Percentiles rank a stretch among this genome's conserved stretches.
phyloP scores from a whole-genome alignment of 768 basidiomycete genomes.

The Sistotremastrum suecicum region DNA sequence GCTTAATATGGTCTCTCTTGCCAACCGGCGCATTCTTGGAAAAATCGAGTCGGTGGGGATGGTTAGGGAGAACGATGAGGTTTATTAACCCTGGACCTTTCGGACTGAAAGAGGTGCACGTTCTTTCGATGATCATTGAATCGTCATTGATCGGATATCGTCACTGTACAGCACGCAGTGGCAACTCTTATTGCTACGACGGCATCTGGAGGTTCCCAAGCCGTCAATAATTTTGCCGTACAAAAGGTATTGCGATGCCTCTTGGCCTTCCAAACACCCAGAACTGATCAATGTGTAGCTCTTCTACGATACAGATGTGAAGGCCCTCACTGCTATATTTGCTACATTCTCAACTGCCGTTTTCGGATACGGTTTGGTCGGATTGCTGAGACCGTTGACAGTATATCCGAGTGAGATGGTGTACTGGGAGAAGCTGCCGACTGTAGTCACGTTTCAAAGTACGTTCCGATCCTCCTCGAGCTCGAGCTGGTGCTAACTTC shows the following conservation, averaged over 20 bases:
- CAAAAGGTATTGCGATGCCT: conserved; percentile 27
- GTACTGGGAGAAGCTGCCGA: conserved; percentile 43
- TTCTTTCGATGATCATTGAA: not conserved
- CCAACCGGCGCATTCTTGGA: conserved; percentile 23
- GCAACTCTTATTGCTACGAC: conserved; percentile 44
- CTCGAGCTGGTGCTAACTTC: not conserved
- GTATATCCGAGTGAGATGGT: conserved; percentile 55
- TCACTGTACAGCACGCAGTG: conserved; percentile 34
- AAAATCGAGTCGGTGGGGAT: conserved; percentile 21
- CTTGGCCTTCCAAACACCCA: not conserved
- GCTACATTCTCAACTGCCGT: conserved; percentile 23
- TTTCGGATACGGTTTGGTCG: conserved; percentile 44
- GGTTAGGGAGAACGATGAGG: conserved; percentile 25
- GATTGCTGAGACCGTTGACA: conserved; percentile 40
- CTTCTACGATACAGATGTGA: conserved; percentile 43
- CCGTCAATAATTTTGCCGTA: conserved; percentile 48
- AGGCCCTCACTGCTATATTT: conserved; percentile 40
- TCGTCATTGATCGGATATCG: not conserved
- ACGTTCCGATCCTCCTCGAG: not conserved
- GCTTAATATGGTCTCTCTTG: conserved; percentile 29
- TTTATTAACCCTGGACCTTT: conserved; percentile 48
- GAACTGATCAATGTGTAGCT: conserved; percentile 21
- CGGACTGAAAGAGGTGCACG: conserved; percentile 38
- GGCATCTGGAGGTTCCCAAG: conserved; percentile 35
- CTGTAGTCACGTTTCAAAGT: conserved; percentile 42